Evolutionary conservation across 352 stramenopile species (phyloP).

Genomic region (Phytophthora niederhauseri): DNA sequence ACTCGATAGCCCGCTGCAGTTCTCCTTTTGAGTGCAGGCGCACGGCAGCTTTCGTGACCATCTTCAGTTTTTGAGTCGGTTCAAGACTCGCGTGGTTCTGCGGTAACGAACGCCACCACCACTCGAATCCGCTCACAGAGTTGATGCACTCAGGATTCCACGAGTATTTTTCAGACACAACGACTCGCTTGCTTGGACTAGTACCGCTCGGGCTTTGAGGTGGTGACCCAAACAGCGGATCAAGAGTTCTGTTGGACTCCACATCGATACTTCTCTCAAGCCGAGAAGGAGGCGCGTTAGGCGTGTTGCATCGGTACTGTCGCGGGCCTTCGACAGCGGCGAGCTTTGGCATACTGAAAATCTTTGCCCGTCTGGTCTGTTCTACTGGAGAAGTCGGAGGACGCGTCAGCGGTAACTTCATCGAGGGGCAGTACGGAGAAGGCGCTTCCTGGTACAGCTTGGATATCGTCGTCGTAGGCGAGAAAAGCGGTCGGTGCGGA

Average conservation of each 20-base stretch:
- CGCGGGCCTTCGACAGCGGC: constrained; percentile 51
- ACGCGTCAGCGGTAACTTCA: constrained; percentile 49
- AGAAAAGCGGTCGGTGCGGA: constrained; percentile 39
- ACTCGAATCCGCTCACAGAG: constrained; percentile 79
- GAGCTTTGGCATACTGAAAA: constrained; percentile 75
- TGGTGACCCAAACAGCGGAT: constrained; percentile 38
- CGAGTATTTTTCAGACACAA: constrained; percentile 63
- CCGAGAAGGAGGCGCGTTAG: constrained; percentile 44
- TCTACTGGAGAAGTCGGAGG: constrained; percentile 52
- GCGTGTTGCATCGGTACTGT: constrained; percentile 55
- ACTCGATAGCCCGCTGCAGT: constrained; percentile 61
- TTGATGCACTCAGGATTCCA: constrained; percentile 82
- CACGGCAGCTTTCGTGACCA: constrained; percentile 79
- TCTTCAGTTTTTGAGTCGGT: constrained; percentile 78
- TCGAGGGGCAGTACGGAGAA: constrained; percentile 55
- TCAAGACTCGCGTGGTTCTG: constrained; percentile 64
- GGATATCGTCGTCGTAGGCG: constrained; percentile 67
- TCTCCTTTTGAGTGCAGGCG: constrained; percentile 68
- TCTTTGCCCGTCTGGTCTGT: constrained; percentile 49
- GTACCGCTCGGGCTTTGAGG: constrained; percentile 37
- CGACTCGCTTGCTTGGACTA: constrained; percentile 38
- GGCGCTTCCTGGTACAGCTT: constrained; percentile 51
- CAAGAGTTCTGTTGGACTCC: constrained; percentile 18
- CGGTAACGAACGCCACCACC: constrained; percentile 81
- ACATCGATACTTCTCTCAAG: constrained; percentile 9